A percentile compares a stretch with the other conserved stretches of the same genome.
These are phyloP conservation scores for Ormosia emarginata DNA, from an alignment of 306 rosid genomes.

Conservation along the genomic window DNA sequence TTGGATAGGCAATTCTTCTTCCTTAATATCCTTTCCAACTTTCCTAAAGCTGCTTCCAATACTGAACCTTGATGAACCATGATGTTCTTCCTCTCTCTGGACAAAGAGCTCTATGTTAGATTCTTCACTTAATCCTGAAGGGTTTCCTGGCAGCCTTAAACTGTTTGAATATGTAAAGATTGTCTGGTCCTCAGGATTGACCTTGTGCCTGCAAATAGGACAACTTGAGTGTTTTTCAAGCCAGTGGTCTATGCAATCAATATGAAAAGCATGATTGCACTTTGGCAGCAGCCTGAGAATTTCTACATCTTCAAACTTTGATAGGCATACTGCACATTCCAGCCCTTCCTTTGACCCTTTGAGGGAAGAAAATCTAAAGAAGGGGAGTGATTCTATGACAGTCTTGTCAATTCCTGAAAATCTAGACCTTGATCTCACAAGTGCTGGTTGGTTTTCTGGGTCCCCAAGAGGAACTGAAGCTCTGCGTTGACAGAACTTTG, in stretches of 20 bases:
- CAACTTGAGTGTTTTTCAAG: slow-evolving; percentile 89
- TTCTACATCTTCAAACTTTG: slow-evolving; percentile 83
- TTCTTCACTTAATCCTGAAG: slow-evolving; percentile 52
- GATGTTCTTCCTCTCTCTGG: slow-evolving; percentile 70
- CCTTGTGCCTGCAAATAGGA: slow-evolving; percentile 80
- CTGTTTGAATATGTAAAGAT: slow-evolving; percentile 58
- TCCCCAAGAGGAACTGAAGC: not conserved
- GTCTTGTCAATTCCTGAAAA: slow-evolving; percentile 82
- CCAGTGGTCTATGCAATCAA: slow-evolving; percentile 87
- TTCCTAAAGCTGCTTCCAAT: slow-evolving; percentile 86
- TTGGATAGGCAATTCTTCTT: slow-evolving; percentile 49
- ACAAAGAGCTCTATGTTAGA: slow-evolving; percentile 75
- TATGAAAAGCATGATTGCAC: slow-evolving; percentile 91
- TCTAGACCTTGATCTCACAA: slow-evolving; percentile 55
- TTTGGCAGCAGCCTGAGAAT: slow-evolving; percentile 76
- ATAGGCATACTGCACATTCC: slow-evolving; percentile 82
- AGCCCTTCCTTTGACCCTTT: slow-evolving; percentile 85
- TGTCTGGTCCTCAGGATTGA: slow-evolving; percentile 60
- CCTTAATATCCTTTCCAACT: slow-evolving; percentile 33
- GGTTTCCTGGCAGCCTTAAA: slow-evolving; percentile 49
- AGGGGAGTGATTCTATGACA: slow-evolving; percentile 90
- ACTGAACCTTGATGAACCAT: slow-evolving; percentile 73
- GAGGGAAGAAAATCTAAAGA: slow-evolving; percentile 79
- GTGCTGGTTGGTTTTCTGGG: slow-evolving; percentile 24
- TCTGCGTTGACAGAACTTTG: slow-evolving; percentile 50